phyloP scores from a whole-genome alignment of 768 basidiomycete genomes.

The Epithele typhae region DNA sequence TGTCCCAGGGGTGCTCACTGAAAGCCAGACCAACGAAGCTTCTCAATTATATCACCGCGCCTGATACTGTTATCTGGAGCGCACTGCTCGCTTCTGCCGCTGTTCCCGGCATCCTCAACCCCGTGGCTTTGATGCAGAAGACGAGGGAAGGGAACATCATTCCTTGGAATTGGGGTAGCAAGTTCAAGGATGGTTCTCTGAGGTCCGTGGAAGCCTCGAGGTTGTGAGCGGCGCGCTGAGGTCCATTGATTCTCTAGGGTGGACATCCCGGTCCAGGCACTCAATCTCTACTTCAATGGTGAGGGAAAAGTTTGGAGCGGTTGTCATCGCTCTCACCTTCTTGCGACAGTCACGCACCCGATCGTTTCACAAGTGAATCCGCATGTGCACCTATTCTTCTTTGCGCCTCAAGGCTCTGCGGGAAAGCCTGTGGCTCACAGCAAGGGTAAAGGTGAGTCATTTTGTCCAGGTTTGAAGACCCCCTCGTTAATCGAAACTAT shows the following conservation, averaged over 20 bases:
- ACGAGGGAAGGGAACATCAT: constrained; percentile 71
- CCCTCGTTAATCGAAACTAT: neutral
- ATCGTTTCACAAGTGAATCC: constrained; percentile 94
- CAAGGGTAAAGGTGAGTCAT: constrained; percentile 72
- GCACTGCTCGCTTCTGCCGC: constrained; percentile 86
- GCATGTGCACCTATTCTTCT: constrained; percentile 92
- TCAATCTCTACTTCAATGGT: constrained; percentile 91
- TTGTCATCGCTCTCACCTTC: neutral
- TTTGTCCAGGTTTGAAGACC: neutral
- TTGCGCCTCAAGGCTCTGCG: constrained; percentile 82
- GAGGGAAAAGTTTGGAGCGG: neutral
- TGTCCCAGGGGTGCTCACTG: constrained; percentile 3
- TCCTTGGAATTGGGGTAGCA: constrained; percentile 93
- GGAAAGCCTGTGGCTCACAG: constrained; percentile 94
- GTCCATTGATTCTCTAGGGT: constrained; percentile 50
- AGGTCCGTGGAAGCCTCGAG: too few relatives aligned
- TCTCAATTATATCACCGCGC: constrained; percentile 94
- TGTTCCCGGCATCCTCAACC: constrained; percentile 92
- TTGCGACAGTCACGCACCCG: constrained; percentile 70
- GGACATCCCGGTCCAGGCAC: constrained; percentile 88
- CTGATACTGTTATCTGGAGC: constrained; percentile 83
- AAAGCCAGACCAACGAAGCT: constrained; percentile 81
- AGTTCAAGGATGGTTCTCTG: constrained; percentile 90
- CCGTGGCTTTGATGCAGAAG: constrained; percentile 94
- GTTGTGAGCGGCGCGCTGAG: neutral